phyloP scores from a whole-genome alignment of 495 filamentous ascomycete genomes.

The Bombardia bombarda region DNA sequence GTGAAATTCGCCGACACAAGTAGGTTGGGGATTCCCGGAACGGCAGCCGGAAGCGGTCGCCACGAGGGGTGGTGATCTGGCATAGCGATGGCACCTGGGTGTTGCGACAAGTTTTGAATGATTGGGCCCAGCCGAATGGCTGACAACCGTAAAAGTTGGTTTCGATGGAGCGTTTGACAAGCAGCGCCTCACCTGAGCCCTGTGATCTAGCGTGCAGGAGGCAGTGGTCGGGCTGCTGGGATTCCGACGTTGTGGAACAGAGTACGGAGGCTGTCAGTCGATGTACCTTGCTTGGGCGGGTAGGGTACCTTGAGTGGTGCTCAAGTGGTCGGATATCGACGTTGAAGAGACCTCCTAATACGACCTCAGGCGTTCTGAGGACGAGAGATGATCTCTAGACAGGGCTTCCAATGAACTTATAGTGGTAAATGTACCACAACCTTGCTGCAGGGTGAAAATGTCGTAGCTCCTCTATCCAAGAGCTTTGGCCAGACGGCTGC shows the following conservation, averaged over 20 bases:
- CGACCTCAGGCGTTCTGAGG: too few species aligned
- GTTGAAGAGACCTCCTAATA: too few species aligned
- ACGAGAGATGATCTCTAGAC: neutral
- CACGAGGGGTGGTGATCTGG: conserved; percentile 18
- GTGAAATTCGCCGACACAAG: conserved; percentile 33
- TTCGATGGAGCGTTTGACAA: neutral
- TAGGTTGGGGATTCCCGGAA: conserved; percentile 30
- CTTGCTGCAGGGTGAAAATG: neutral
- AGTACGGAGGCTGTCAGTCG: neutral
- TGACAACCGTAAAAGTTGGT: neutral
- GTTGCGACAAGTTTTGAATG: neutral
- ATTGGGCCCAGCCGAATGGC: neutral
- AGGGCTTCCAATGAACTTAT: neutral
- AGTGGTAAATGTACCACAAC: neutral
- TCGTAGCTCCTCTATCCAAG: neutral
- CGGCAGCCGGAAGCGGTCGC: conserved; percentile 25
- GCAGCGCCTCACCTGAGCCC: neutral
- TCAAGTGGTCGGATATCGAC: too few species aligned
- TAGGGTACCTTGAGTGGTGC: neutral
- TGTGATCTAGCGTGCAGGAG: neutral
- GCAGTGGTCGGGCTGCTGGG: too few species aligned
- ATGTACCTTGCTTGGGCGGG: neutral
- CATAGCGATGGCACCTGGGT: conserved; percentile 14
- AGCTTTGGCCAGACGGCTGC: too few species aligned
- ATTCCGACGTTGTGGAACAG: neutral